These are phyloP conservation scores for Gymnopilus dilepis DNA, from an alignment of 768 basidiomycete species.

Conservation along the genomic window DNA sequence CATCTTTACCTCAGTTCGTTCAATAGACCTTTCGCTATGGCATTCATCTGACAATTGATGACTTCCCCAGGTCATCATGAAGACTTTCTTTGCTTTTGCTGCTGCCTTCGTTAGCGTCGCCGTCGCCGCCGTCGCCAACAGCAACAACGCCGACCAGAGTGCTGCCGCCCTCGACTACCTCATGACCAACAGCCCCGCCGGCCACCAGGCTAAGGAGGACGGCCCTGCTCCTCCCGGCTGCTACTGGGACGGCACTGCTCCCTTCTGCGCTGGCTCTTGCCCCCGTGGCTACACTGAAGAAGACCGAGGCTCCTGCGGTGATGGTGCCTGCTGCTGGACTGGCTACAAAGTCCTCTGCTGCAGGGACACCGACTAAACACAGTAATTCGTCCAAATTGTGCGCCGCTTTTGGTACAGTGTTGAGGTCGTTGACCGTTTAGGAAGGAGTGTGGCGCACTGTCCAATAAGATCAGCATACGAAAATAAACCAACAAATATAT, in stretches of 20 bases:
- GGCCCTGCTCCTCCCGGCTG: conserved; percentile 7
- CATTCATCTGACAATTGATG: not conserved
- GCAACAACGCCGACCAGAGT: not conserved
- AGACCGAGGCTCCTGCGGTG: conserved; percentile 5
- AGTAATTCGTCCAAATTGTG: not conserved
- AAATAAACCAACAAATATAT: too few species aligned
- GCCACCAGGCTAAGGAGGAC: conserved; percentile 7
- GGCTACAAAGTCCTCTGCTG: conserved; percentile 14
- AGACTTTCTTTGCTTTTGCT: not conserved
- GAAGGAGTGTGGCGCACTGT: not conserved
- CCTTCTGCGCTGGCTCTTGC: conserved; percentile 10
- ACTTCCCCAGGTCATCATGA: not conserved
- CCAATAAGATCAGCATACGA: too few species aligned
- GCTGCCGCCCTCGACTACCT: conserved; percentile 9
- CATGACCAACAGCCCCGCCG: conserved; percentile 10
- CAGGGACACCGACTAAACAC: not conserved
- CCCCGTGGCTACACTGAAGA: conserved; percentile 2
- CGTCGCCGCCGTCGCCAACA: not conserved
- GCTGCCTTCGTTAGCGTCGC: not conserved
- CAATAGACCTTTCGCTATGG: not conserved
- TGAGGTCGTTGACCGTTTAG: not conserved
- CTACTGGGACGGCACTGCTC: conserved; percentile 16
- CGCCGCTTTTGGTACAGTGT: not conserved
- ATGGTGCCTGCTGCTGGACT: conserved; percentile 11
- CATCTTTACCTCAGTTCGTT: not conserved